Evolutionary conservation across 139 green algal genomes (phyloP).

Genomic region (Chlorokybus atmophyticus): DNA sequence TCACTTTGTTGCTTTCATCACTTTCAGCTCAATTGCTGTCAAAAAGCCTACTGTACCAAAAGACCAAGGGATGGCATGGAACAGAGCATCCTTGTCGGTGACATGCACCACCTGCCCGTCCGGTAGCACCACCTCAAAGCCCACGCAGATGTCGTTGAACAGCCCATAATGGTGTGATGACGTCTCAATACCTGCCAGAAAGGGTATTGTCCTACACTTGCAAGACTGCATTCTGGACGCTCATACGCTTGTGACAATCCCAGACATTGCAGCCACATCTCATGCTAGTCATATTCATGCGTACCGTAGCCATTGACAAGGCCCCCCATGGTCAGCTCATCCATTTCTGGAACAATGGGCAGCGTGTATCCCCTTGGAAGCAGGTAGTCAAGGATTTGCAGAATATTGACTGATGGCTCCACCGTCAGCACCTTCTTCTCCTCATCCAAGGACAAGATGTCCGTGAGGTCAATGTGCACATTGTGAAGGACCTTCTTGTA

Average conservation of each 20-base stretch:
- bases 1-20: slow-evolving; percentile 9
- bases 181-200: slow-evolving; percentile 18
- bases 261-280: no score
- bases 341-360: slow-evolving; percentile 15
- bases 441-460: background rate
- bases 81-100: slow-evolving; percentile 14
- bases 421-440: background rate
- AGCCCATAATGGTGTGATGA: slow-evolving; percentile 21
- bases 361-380: slow-evolving; percentile 12
- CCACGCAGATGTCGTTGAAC: slow-evolving; percentile 10
- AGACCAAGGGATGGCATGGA: slow-evolving; percentile 22
- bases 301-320: slow-evolving; percentile 26
- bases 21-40: slow-evolving; percentile 6
- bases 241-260: no score
- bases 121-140: slow-evolving; percentile 11
- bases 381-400: slow-evolving; percentile 4
- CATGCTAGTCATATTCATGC: no score
- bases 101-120: slow-evolving; percentile 10
- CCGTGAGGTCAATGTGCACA: background rate
- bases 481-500: slow-evolving; percentile 3
- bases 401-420: slow-evolving; percentile 16
- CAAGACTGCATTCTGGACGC: no score
- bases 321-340: slow-evolving; percentile 20
- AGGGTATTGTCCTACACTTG: no score
- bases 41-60: slow-evolving; percentile 16